Evolutionary conservation across 306 rosid species (phyloP).

Genomic region (Lathyrus sativus): DNA sequence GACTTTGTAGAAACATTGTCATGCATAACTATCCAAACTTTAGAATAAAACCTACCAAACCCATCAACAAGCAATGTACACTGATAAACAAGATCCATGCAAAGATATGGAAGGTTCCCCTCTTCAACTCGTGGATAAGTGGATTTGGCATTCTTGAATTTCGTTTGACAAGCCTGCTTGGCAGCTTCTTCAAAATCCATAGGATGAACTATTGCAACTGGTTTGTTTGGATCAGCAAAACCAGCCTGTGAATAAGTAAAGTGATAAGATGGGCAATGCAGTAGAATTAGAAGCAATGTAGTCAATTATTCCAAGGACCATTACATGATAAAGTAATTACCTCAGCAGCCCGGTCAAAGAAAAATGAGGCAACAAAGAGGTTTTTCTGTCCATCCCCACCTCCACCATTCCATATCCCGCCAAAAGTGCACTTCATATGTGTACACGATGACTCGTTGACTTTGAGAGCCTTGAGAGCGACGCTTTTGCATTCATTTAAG

Average conservation of each 20-base stretch:
- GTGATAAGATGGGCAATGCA: conserved; percentile 39
- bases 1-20: conserved; percentile 18
- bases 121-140: conserved; percentile 56
- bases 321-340: conserved; percentile 46
- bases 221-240: conserved; percentile 68
- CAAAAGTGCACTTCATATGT: conserved; percentile 96
- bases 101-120: conserved; percentile 82
- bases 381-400: conserved; percentile 96
- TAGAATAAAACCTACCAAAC: conserved; percentile 64
- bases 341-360: conserved; percentile 99
- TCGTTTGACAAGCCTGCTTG: conserved; percentile 86
- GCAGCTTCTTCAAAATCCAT: conserved; percentile 80
- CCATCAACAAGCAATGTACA: conserved; percentile 86
- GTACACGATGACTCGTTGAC: conserved; percentile 70
- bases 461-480: conserved; percentile 73
- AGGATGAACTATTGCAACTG: conserved; percentile 68
- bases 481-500: conserved; percentile 69
- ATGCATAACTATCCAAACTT: conserved; percentile 27
- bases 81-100: conserved; percentile 97
- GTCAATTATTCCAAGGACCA: conserved; percentile 18
- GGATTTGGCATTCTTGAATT: conserved; percentile 63
- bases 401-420: conserved; percentile 98
- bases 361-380: conserved; percentile 94
- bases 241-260: conserved; percentile 78
- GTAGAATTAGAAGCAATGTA: conserved; percentile 16